Conservation (phyloP, 2,329 filamentous ascomycete genomes). For the Fusarium sp. region DNA sequence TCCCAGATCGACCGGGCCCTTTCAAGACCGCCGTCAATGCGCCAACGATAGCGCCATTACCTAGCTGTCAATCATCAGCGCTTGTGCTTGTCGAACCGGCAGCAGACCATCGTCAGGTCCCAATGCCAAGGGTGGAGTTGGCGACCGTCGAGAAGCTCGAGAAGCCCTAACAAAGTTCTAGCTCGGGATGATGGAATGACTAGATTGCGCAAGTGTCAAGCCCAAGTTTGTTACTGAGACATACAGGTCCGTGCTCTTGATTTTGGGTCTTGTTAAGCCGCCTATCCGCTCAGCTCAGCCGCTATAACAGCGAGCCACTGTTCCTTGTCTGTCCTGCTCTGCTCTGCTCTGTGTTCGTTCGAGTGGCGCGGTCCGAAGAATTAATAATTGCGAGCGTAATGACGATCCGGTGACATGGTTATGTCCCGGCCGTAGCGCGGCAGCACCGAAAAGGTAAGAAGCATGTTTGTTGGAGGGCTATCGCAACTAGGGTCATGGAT, state of each 20-base stretch:
- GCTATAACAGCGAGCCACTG: constrained; percentile 20
- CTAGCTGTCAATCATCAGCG: constrained; percentile 46
- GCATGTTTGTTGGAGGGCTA: constrained; percentile 13
- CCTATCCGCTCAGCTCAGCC: neutral
- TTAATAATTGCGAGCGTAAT: constrained; percentile 25
- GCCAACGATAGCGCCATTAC: constrained; percentile 35
- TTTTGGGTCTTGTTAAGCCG: constrained; percentile 1
- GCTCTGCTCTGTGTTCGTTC: neutral
- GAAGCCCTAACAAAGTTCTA: constrained; percentile 47
- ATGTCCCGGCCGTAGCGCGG: constrained; percentile 35
- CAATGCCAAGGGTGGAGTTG: constrained; percentile 32
- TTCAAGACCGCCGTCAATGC: constrained; percentile 17
- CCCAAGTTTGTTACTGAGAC: constrained; percentile 3
- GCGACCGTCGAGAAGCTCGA: constrained; percentile 33
- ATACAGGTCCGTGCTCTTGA: constrained; percentile 11
- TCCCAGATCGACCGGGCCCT: constrained; percentile 44
- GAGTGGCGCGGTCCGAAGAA: constrained; percentile 26
- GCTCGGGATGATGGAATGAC: constrained; percentile 33
- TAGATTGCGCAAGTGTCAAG: constrained; percentile 12
- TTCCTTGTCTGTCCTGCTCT: constrained; percentile 10
- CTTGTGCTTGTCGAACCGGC: constrained; percentile 32
- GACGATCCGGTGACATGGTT: constrained; percentile 26
- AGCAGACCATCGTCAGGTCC: constrained; percentile 37
- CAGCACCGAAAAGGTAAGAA: constrained; percentile 35
- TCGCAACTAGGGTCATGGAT: constrained; percentile 17